Conservation (phyloP, 768 basidiomycete species). For the Podaxis sp. region DNA sequence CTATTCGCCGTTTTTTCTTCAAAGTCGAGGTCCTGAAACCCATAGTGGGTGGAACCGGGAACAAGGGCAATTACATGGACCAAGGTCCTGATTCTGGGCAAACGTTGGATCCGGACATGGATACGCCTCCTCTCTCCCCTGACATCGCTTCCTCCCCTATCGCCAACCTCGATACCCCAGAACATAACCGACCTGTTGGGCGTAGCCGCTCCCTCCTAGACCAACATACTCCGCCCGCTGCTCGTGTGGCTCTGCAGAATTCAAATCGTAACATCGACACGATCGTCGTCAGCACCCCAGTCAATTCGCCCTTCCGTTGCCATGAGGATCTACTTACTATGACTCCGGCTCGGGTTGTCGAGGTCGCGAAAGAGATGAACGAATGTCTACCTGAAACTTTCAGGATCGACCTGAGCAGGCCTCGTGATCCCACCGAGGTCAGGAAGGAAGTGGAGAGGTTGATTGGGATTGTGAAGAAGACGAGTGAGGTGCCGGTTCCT, state of each 20-base stretch:
- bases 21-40: conserved; percentile 36
- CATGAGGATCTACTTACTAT: conserved; percentile 73
- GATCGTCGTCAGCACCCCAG: conserved; percentile 62
- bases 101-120: neutral
- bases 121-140: conserved; percentile 8
- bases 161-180: conserved; percentile 5
- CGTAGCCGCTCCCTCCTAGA: neutral
- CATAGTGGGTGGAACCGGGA: conserved; percentile 22
- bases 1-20: conserved; percentile 42
- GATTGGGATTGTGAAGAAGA: conserved; percentile 48
- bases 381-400: conserved; percentile 50
- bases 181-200: neutral
- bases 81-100: conserved; percentile 9
- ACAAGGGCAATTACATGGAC: conserved; percentile 24
- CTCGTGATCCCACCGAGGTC: conserved; percentile 38
- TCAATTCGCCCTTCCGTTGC: conserved; percentile 65
- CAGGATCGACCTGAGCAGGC: conserved; percentile 41
- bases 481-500: conserved; percentile 28
- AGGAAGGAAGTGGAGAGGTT: conserved; percentile 57
- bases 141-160: neutral
- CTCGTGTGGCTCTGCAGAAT: conserved; percentile 58
- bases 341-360: conserved; percentile 51
- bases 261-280: conserved; percentile 53
- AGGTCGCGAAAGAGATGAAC: conserved; percentile 57
- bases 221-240: neutral